phyloP scores from a whole-genome alignment of 495 filamentous ascomycete genomes.

The Parathielavia hyrcaniae region DNA sequence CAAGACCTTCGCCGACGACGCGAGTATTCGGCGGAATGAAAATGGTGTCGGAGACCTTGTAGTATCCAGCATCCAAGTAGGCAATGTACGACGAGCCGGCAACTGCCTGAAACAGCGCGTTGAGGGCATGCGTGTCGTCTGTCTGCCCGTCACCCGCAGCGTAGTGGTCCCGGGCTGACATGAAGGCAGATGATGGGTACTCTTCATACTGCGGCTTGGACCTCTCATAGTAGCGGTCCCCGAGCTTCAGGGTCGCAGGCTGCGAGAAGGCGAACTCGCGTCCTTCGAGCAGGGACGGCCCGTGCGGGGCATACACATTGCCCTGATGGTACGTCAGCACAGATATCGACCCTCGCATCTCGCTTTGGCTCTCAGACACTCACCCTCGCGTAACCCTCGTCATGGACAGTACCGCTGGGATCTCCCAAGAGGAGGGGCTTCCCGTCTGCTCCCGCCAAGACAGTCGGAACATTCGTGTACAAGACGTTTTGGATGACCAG shows the following conservation, averaged over 20 bases:
- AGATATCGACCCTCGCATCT: neutral
- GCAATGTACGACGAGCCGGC: constrained; percentile 45
- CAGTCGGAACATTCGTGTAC: constrained; percentile 48
- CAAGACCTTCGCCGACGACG: constrained; percentile 45
- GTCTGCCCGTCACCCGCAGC: constrained; percentile 30
- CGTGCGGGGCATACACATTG: constrained; percentile 23
- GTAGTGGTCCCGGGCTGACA: constrained; percentile 25
- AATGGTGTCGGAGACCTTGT: constrained; percentile 38
- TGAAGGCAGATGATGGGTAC: constrained; percentile 36
- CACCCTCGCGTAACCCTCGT: constrained; percentile 29
- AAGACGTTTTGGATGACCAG: constrained; percentile 74
- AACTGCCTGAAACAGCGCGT: constrained; percentile 21
- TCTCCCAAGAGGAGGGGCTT: constrained; percentile 42
- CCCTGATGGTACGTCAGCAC: constrained; percentile 20
- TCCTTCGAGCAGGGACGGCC: constrained; percentile 22
- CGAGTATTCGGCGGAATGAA: constrained; percentile 48
- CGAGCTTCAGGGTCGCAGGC: constrained; percentile 27
- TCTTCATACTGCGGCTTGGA: constrained; percentile 63
- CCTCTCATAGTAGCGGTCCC: constrained; percentile 53
- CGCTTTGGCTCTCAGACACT: constrained; percentile 28
- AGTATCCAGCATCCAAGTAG: constrained; percentile 57
- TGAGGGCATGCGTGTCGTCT: constrained; percentile 31
- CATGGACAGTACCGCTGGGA: constrained; percentile 19
- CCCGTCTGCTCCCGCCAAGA: constrained; percentile 47
- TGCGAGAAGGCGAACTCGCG: constrained; percentile 20